Base-by-base conservation (phyloP, 2,329 filamentous ascomycete genomes). In the Orbilia ellipsospora region DNA sequence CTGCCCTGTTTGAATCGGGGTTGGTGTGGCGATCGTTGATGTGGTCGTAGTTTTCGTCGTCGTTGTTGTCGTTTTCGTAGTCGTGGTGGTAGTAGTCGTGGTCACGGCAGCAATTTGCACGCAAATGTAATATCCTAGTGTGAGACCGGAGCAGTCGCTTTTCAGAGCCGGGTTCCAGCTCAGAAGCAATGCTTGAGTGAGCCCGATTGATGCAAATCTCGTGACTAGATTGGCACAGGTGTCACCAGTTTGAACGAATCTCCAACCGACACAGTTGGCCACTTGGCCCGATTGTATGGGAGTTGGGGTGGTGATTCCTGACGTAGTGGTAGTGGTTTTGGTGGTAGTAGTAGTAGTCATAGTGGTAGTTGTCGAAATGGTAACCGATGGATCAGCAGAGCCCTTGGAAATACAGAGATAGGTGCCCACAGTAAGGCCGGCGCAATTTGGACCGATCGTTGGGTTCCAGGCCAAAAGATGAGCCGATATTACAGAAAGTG, bases 81-180 rank as follows among this genome's bases (percentile, higher is more conserved):
- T 23, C 23, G 23, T 23, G 23, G 23, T 23, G 23, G 23, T 36
- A 36, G 31, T 36, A 7, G 31, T 36, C 31, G 28, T 31, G 7
- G 28, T 31, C 28, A 7, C 28, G 4, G 28, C 7, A 7, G 28
- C 28, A 31, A 36, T 56, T 2, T 31, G 16, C 7, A 57, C 54
- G 3, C 63, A 67, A 26, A 67, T 18, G 31, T 59, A 67, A 26
- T 51, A 67, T 18, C 63, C 63, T n/a, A 50, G 45, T n/a, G 13
- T 57, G 26, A 67, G 63, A 8, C 63, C 55, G 3, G 42, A 16
- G n/a, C 42, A 45, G 13, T 45, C 42, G 3, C 3, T 6, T 18
- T 48, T 48, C 5, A 48, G 13, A 6, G 44, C 44, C 1, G 13
- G 13, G 8, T 48, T 48, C 15, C 16, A 48, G 8, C 16, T 48